Evolutionary conservation across 1,284 basidiomycete species (phyloP).

Genomic region (Malassezia nana): DNA sequence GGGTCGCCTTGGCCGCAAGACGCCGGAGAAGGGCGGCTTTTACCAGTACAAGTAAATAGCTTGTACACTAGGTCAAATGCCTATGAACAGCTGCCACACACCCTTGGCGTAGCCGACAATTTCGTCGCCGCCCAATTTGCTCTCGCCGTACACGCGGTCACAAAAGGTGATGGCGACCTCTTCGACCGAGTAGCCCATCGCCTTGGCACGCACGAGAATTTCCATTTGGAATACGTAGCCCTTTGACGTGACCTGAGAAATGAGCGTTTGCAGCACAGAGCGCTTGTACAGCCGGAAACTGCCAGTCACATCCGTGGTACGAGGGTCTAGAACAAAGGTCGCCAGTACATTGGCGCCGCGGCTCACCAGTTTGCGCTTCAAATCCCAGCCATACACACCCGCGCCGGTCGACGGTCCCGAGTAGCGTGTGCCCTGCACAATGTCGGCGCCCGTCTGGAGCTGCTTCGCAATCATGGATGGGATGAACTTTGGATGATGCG

Average conservation of each 20-base stretch:
- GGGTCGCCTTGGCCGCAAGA: conserved; percentile 55
- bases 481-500: conserved; percentile 58
- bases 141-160: conserved; percentile 86
- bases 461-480: conserved; percentile 31
- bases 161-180: conserved; percentile 85
- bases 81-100: conserved; percentile 63
- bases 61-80: not conserved
- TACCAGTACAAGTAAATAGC: conserved; percentile 45
- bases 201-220: conserved; percentile 79
- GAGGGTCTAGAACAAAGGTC: conserved; percentile 27
- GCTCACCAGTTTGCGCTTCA: conserved; percentile 34
- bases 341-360: conserved; percentile 31
- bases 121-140: conserved; percentile 77
- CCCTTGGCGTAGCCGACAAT: conserved; percentile 79
- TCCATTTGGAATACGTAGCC: conserved; percentile 97
- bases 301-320: conserved; percentile 35
- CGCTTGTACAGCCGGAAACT: conserved; percentile 60
- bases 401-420: conserved; percentile 31
- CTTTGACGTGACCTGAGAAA: conserved; percentile 68
- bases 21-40: conserved; percentile 51
- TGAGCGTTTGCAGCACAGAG: conserved; percentile 67
- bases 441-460: conserved; percentile 22
- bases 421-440: conserved; percentile 34
- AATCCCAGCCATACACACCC: conserved; percentile 34
- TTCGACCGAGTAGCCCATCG: conserved; percentile 70